phyloP scores from a whole-genome alignment of 208 protist genomes.

The Acanthamoeba royreba region DNA sequence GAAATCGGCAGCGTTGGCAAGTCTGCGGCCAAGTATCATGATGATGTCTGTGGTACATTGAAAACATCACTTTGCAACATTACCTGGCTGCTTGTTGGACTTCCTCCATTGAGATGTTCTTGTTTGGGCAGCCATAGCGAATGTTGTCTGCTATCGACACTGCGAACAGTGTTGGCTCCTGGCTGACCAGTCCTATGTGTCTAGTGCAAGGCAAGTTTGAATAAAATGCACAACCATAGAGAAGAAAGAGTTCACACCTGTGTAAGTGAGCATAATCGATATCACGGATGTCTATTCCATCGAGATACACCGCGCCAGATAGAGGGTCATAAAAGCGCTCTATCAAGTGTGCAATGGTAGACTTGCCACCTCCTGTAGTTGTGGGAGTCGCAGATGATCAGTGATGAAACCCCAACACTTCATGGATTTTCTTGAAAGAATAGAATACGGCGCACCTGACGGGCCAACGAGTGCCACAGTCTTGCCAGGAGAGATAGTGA shows the following conservation, averaged over 20 bases:
- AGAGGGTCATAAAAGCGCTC: conserved; percentile 75
- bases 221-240: no score
- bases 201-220: no score
- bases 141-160: conserved; percentile 73
- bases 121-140: conserved; percentile 50
- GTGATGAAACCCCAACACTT: no score
- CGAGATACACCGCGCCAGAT: conserved; percentile 62
- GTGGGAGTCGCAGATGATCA: no score
- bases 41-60: no score
- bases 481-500: conserved; percentile 51
- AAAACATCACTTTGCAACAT: no score
- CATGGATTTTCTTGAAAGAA: no score
- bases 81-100: not conserved
- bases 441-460: no score
- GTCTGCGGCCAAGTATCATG: no score
- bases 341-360: conserved; percentile 66
- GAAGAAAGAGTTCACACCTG: not conserved
- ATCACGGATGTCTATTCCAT: conserved; percentile 59
- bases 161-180: conserved; percentile 75
- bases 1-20: conserved; percentile 69
- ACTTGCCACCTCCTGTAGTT: conserved; percentile 74
- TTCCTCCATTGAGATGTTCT: not conserved
- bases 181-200: conserved; percentile 59
- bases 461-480: conserved; percentile 61
- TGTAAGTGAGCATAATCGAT: conserved; percentile 51